A percentile compares a stretch with the other conserved stretches of the same genome.
Evolutionary conservation across 2,329 filamentous ascomycete species (phyloP).

Genomic region (Scedosporium minutisporum): DNA sequence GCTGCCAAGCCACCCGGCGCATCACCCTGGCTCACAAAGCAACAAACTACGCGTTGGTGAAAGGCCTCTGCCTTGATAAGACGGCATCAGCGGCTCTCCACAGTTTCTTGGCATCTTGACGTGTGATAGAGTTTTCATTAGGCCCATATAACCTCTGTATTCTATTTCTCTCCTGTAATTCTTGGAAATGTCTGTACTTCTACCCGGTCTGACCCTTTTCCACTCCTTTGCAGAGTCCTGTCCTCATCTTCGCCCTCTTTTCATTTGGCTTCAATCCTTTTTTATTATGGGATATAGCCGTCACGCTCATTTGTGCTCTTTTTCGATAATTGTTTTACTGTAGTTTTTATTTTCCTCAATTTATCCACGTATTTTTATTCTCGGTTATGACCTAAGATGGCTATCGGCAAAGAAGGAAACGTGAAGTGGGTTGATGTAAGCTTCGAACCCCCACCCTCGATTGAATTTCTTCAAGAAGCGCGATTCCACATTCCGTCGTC

Average conservation of each 20-base stretch:
- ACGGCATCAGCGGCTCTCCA: no score
- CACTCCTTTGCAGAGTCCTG: not conserved
- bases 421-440: conserved; percentile 54
- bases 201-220: not conserved
- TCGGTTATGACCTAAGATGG: conserved; percentile 18
- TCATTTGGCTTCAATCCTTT: not conserved
- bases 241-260: not conserved
- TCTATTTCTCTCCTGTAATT: conserved; percentile 1
- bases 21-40: not conserved
- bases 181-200: not conserved
- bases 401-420: conserved; percentile 35
- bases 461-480: not conserved
- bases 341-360: not conserved
- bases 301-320: not conserved
- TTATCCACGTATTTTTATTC: not conserved
- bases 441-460: conserved; percentile 12
- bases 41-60: no score
- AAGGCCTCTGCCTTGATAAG: no score
- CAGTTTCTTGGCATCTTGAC: no score
- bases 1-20: not conserved
- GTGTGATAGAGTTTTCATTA: no score
- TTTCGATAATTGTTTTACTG: not conserved
- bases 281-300: not conserved
- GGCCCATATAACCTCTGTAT: not conserved
- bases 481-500: not conserved